phyloP scores from a whole-genome alignment of 352 stramenopile genomes.

The Pelagophyceae sp. region DNA sequence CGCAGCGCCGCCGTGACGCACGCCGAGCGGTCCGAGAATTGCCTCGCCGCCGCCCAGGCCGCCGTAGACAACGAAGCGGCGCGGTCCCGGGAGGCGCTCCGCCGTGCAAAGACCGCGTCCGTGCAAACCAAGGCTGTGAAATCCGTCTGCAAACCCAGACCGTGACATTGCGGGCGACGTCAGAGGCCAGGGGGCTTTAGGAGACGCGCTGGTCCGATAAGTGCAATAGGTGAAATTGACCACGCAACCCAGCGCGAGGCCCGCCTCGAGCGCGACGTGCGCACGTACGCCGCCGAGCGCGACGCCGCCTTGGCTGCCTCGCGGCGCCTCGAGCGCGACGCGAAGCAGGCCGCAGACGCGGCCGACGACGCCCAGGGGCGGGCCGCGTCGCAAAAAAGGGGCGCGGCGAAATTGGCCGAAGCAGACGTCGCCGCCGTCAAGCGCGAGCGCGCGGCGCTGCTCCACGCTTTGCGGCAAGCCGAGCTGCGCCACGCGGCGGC shows the following conservation, averaged over 20 bases:
- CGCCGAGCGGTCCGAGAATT: too few relatives aligned
- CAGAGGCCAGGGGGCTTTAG: too few relatives aligned
- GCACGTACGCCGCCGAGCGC: background rate
- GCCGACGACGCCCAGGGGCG: background rate
- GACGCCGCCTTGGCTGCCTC: background rate
- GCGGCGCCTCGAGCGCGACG: background rate
- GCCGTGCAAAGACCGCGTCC: too few relatives aligned
- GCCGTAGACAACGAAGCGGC: background rate
- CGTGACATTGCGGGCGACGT: too few relatives aligned
- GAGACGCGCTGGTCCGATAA: too few relatives aligned
- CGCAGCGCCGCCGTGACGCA: background rate
- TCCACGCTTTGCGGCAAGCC: too few relatives aligned
- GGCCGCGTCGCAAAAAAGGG: background rate
- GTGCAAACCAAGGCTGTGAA: too few relatives aligned
- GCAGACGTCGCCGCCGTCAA: background rate
- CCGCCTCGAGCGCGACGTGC: too few relatives aligned
- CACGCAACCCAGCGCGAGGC: too few relatives aligned
- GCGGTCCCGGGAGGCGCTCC: background rate
- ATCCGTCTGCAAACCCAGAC: too few relatives aligned
- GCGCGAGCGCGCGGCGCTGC: conserved; percentile 8
- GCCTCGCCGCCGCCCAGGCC: too few relatives aligned
- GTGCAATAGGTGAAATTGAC: too few relatives aligned
- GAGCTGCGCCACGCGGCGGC: background rate
- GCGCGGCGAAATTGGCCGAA: background rate
- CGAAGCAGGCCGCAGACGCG: background rate